phyloP scores from a whole-genome alignment of 2,329 filamentous ascomycete species.

The Acephala macrosclerotiorum region DNA sequence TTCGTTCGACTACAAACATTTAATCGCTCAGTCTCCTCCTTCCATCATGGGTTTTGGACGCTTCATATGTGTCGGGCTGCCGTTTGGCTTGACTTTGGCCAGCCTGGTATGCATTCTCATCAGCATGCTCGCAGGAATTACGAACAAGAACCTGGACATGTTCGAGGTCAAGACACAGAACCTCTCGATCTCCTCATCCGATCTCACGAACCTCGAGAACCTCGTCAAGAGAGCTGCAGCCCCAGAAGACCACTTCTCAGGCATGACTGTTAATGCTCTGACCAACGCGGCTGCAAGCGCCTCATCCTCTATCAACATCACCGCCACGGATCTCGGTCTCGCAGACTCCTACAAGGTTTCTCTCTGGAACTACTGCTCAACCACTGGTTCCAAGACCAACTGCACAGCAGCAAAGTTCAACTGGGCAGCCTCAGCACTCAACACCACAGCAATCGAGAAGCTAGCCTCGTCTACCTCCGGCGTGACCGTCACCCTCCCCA shows the following conservation, averaged over 20 bases:
- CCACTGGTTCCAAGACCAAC: slow-evolving; percentile 54
- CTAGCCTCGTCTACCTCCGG: slow-evolving; percentile 53
- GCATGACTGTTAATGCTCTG: slow-evolving; percentile 38
- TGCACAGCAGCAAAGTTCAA: slow-evolving; percentile 77
- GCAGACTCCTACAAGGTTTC: slow-evolving; percentile 81
- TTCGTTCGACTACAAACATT: slow-evolving; percentile 1
- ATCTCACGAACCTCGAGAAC: slow-evolving; percentile 34
- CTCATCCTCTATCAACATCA: slow-evolving; percentile 55
- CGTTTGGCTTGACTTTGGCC: slow-evolving; percentile 81
- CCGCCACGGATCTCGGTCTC: slow-evolving; percentile 61
- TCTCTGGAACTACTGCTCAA: slow-evolving; percentile 88
- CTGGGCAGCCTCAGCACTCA: slow-evolving; percentile 79
- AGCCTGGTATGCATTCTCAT: slow-evolving; percentile 75
- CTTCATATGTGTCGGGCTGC: slow-evolving; percentile 85
- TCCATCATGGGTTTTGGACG: slow-evolving; percentile 73
- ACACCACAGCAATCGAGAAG: slow-evolving; percentile 67
- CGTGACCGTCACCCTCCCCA: slow-evolving; percentile 69
- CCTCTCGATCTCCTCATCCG: slow-evolving; percentile 50
- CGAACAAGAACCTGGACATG: slow-evolving; percentile 63
- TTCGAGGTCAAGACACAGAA: slow-evolving; percentile 69
- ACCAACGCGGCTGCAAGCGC: slow-evolving; percentile 43
- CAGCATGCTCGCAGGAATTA: slow-evolving; percentile 61
- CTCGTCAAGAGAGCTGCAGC: slow-evolving; percentile 24
- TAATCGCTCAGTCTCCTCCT: background rate
- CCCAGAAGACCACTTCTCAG: slow-evolving; percentile 20